Evolutionary conservation across 345 rosid species (phyloP).

Genomic region (Dimocarpus longan): DNA sequence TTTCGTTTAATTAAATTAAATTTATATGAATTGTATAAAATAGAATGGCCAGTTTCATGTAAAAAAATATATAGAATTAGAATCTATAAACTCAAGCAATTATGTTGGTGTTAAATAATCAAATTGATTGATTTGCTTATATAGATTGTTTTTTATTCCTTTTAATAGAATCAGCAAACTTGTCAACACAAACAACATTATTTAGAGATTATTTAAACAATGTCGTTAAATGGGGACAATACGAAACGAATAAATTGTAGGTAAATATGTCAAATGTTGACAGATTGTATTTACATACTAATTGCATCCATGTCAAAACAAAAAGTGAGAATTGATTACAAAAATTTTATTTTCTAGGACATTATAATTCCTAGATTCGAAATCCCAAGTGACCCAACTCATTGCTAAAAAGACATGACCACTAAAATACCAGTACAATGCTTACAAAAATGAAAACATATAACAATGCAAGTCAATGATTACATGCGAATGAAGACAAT

Average conservation of each 20-base stretch:
- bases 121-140: not conserved
- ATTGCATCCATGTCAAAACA: not conserved
- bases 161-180: too few relatives aligned
- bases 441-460: not conserved
- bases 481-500: not conserved
- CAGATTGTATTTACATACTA: not conserved
- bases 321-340: not conserved
- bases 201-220: too few relatives aligned
- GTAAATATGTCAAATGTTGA: not conserved
- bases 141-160: too few relatives aligned
- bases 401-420: not conserved
- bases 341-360: not conserved
- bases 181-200: too few relatives aligned
- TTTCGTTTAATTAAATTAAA: too few relatives aligned
- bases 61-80: too few relatives aligned
- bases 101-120: too few relatives aligned
- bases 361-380: not conserved
- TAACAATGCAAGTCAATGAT: not conserved
- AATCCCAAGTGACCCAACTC: not conserved
- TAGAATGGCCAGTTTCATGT: too few relatives aligned
- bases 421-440: not conserved
- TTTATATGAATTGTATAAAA: too few relatives aligned
- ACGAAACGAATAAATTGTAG: not conserved
- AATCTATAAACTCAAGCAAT: too few relatives aligned
- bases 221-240: not conserved